Evolutionary conservation across 2,329 filamentous ascomycete genomes (phyloP), one percentile per base, ranked within the genome.

Genomic region (Pseudocercospora cruenta): DNA sequence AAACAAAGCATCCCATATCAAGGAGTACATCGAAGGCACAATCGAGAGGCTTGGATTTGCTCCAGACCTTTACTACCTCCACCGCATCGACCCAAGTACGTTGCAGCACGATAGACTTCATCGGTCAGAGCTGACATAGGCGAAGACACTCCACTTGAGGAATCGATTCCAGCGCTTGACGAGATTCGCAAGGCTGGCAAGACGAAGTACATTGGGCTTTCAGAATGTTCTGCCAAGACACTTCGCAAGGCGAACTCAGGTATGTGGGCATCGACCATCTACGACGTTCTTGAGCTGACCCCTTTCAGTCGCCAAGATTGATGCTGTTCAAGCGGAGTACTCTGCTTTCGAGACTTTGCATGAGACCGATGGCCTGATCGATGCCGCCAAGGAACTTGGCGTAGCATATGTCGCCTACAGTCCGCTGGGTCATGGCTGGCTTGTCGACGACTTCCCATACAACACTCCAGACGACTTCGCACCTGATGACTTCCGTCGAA

Each of bases 281-380:
- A n/a, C n/a, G n/a, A n/a, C n/a, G n/a, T n/a, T n/a, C n/a, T n/a
- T 26, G 26, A 6, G 6, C 26, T 24, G 36, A 45, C 19, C 7
- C n/a, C 4, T 19, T 7, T 4, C 51, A 59, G 75, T 86, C 14
- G 78, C 81, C 62, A 82, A 78, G 9, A 81, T 87, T 62, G 74
- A 80, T 12, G 81, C 80, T n/a, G 78, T 84, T 8, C 83, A 87
- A 73, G 77, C 83, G 19, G 84, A 86, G 69, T 86, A 85, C 73
- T 82, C 78, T 1, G 78, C 80, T 3, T 85, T 84, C 69, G 76
- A 77, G 1, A 75, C 78, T 2, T 80, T 84, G 8, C 83, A 85
- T 54, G 83, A 86, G 65, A 71, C 73, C 0, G 77, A 77, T 9
- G 70, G 78, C 55, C 66, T 84, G 4, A 76, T 82, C 5, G 72